A percentile compares a stretch with the other conserved stretches of the same genome.
Conservation (phyloP, 148 eudicot species). For the Tetragonia tetragonoides region DNA sequence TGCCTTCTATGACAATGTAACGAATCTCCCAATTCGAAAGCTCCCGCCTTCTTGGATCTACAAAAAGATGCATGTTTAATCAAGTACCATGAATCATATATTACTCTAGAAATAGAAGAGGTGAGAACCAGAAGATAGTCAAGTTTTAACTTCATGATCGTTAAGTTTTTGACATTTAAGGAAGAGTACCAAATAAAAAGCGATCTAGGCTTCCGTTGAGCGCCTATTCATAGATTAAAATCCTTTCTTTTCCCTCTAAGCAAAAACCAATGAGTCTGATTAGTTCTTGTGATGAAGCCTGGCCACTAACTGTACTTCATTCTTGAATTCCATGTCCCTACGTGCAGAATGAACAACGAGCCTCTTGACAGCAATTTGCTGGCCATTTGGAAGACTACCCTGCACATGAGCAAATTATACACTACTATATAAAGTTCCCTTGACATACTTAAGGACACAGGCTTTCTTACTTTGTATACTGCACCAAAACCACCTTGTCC, state of each 20-base stretch:
- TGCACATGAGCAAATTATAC: background rate
- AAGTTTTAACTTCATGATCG: too few relatives aligned
- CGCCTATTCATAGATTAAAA: constrained; percentile 33
- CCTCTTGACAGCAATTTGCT: constrained; percentile 23
- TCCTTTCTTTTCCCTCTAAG: constrained; percentile 25
- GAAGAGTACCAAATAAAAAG: constrained; percentile 33
- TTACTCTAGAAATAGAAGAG: too few relatives aligned
- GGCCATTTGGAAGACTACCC: constrained; percentile 25
- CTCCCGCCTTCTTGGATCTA: constrained; percentile 23
- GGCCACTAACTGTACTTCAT: background rate
- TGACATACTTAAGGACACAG: background rate
- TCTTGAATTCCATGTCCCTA: constrained; percentile 19
- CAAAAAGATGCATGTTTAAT: background rate
- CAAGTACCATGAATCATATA: too few relatives aligned
- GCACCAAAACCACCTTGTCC: constrained; percentile 25
- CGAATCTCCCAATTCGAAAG: constrained; percentile 34
- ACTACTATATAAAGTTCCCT: background rate
- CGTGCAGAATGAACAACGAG: constrained; percentile 11
- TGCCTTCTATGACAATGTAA: constrained; percentile 38
- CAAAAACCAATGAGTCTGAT: constrained; percentile 34
- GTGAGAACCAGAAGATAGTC: too few relatives aligned
- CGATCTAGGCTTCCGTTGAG: constrained; percentile 36
- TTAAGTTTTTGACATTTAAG: too few relatives aligned
- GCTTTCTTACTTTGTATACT: constrained; percentile 6
- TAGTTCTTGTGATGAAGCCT: constrained; percentile 26